phyloP scores from a whole-genome alignment of 2,329 filamentous ascomycete species.

The Bisporella sp. region DNA sequence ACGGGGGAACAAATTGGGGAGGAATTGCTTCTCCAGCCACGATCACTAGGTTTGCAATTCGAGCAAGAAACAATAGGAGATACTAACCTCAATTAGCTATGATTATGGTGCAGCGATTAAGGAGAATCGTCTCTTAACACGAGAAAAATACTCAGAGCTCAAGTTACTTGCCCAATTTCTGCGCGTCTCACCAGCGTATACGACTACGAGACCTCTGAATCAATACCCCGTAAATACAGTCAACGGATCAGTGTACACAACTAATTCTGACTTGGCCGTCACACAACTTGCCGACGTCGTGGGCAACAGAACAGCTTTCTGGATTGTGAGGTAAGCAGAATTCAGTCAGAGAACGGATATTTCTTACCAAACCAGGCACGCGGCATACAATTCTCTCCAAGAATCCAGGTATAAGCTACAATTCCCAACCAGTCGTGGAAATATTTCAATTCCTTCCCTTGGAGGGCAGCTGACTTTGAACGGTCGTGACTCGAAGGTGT shows the following conservation, averaged over 20 bases:
- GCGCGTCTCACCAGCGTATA: conserved; percentile 7
- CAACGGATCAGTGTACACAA: neutral
- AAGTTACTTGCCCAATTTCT: conserved; percentile 11
- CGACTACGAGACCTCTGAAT: conserved; percentile 37
- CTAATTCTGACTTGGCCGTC: conserved; percentile 46
- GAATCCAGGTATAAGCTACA: neutral
- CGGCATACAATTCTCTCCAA: too few species aligned
- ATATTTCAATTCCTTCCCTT: conserved; percentile 40
- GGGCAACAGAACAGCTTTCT: conserved; percentile 46
- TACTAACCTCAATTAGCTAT: conserved; percentile 46
- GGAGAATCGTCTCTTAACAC: conserved; percentile 4
- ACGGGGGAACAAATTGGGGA: neutral
- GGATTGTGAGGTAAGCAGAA: conserved; percentile 55
- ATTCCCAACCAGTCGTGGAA: neutral
- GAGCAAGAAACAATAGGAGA: neutral
- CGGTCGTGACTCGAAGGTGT: neutral
- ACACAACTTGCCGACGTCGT: conserved; percentile 50
- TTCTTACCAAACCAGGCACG: neutral
- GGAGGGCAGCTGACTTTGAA: conserved; percentile 32
- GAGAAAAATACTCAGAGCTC: conserved; percentile 8
- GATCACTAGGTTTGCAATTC: neutral
- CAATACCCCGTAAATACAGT: neutral
- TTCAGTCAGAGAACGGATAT: conserved; percentile 31
- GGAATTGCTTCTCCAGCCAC: neutral
- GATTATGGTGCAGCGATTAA: conserved; percentile 27